A percentile compares a stretch with the other conserved stretches of the same genome.
phyloP scores from a whole-genome alignment of 2,329 filamentous ascomycete species.

The Trichoderma polysporum region DNA sequence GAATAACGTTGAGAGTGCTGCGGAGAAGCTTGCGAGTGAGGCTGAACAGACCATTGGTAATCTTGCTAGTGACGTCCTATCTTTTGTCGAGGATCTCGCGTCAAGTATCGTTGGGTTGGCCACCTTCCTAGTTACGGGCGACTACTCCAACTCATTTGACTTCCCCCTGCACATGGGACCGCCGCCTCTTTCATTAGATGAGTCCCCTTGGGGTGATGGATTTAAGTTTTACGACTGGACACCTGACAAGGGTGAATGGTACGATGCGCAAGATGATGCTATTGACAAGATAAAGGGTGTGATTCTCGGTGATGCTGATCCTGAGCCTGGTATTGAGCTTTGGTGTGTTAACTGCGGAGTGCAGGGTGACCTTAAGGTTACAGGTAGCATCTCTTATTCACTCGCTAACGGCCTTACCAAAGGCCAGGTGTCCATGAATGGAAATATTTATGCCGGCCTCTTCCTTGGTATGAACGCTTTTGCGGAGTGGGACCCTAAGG shows the following conservation, averaged over 20 bases:
- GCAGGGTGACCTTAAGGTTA: not conserved
- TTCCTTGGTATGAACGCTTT: slow-evolving; percentile 9
- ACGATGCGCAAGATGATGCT: not conserved
- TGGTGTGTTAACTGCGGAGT: slow-evolving; percentile 7
- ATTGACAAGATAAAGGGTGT: slow-evolving; percentile 7
- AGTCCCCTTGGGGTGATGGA: slow-evolving; percentile 6
- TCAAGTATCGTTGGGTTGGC: not conserved
- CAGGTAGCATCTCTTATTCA: not conserved
- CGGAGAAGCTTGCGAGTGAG: not conserved
- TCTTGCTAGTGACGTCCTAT: not conserved
- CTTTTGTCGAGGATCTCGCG: not conserved
- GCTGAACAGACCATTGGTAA: not conserved
- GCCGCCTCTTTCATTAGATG: not conserved
- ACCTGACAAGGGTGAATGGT: slow-evolving; percentile 3
- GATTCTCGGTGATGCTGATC: not conserved
- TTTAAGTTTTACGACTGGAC: slow-evolving; percentile 10
- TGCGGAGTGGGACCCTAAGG: slow-evolving; percentile 3
- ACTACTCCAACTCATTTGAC: not conserved
- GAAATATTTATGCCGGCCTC: not conserved
- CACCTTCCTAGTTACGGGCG: not conserved
- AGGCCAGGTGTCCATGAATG: slow-evolving; percentile 5
- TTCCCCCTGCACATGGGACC: not conserved
- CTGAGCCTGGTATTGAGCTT: slow-evolving; percentile 2
- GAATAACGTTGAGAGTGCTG: not conserved
- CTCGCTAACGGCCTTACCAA: not conserved